Percentiles rank a stretch among this genome's conserved stretches.
These are phyloP conservation scores for Lojkania enalia DNA, from an alignment of 2,329 filamentous ascomycete species.

Conservation along the genomic window DNA sequence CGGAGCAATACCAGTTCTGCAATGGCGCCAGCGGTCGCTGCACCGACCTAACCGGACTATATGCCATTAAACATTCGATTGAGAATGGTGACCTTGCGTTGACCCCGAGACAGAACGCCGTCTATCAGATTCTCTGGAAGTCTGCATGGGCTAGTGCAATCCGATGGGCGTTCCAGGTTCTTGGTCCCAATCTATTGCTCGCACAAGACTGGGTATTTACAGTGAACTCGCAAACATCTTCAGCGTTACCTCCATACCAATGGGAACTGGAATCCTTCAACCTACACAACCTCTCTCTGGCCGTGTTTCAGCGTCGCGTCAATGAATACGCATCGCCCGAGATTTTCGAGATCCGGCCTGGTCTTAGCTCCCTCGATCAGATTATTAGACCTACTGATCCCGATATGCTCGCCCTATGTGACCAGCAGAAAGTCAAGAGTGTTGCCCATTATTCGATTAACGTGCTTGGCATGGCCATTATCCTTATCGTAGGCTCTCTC, in stretches of 20 bases:
- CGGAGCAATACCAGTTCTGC: conserved; percentile 29
- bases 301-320: conserved; percentile 24
- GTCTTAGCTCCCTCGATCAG: conserved; percentile 10
- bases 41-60: conserved; percentile 21
- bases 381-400: conserved; percentile 16
- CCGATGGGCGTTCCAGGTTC: conserved; percentile 20
- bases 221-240: conserved; percentile 10
- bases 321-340: conserved; percentile 20
- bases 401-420: conserved; percentile 16
- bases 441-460: conserved; percentile 20
- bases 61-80: conserved; percentile 13
- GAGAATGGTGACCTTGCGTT: conserved; percentile 13
- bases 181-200: conserved; percentile 17
- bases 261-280: conserved; percentile 25
- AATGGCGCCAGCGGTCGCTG: conserved; percentile 14
- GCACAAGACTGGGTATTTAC: conserved; percentile 24
- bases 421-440: conserved; percentile 21
- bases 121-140: conserved; percentile 20
- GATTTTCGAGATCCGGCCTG: conserved; percentile 17
- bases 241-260: conserved; percentile 14
- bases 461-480: conserved; percentile 26
- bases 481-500: conserved; percentile 21
- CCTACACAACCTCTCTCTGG: conserved; percentile 27
- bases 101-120: conserved; percentile 14
- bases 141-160: conserved; percentile 22